These are phyloP conservation scores for Lepiota subincarnata DNA, from an alignment of 768 basidiomycete genomes.

Conservation along the genomic window DNA sequence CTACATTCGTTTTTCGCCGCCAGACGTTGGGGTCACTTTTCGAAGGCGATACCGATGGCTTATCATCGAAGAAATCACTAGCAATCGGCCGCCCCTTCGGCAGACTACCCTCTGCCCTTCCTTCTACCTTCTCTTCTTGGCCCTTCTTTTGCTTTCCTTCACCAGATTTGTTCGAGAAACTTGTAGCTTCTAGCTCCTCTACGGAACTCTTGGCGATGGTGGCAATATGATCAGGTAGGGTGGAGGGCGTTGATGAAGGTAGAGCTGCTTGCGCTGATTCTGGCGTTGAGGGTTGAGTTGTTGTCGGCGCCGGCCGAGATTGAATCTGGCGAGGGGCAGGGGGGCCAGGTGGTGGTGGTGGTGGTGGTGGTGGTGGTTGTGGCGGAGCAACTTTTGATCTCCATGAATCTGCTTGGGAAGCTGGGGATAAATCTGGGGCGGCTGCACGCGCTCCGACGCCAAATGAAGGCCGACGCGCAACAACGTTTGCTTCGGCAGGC, in stretches of 20 bases:
- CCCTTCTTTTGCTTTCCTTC: constrained; percentile 20
- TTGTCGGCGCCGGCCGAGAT: constrained; percentile 18
- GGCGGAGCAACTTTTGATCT: constrained; percentile 44
- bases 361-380: constrained; percentile 23
- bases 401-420: constrained; percentile 59
- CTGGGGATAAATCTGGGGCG: constrained; percentile 20
- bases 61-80: constrained; percentile 71
- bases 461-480: constrained; percentile 10
- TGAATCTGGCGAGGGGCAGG: constrained; percentile 29
- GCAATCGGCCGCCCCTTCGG: constrained; percentile 42
- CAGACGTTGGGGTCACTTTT: constrained; percentile 39
- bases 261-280: background rate
- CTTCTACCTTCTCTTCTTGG: constrained; percentile 18
- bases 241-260: constrained; percentile 16
- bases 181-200: constrained; percentile 74
- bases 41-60: constrained; percentile 19
- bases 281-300: background rate
- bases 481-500: constrained; percentile 20
- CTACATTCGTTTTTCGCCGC: constrained; percentile 31
- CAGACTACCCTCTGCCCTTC: constrained; percentile 14
- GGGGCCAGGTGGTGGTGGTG: constrained; percentile 25
- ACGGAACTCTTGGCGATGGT: constrained; percentile 43
- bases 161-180: constrained; percentile 72
- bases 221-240: constrained; percentile 38
- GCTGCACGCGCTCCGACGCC: constrained; percentile 6